Evolutionary conservation across 2,329 filamentous ascomycete genomes (phyloP), one percentile per base, ranked within the genome.

Genomic region (Monosporascus cannonballus): DNA sequence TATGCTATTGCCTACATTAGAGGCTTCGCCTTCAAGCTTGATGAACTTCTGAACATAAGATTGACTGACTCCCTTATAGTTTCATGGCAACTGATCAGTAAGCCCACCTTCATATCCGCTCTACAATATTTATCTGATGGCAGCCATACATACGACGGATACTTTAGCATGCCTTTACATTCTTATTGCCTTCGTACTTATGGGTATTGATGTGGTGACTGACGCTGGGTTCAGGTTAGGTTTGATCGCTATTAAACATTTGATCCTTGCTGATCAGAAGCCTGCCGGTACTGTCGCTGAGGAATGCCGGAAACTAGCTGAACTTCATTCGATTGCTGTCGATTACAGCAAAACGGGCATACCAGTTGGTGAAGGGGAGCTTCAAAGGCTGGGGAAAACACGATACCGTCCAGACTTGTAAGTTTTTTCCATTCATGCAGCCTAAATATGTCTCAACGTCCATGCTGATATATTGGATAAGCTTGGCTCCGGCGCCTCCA

Each of bases 341-440:
- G 87, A 90, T 65, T 90, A 87, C 60, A 88, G 86, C 3, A 90
- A 90, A 67, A 88, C 86, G 0, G 89, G 89, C 0, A 81, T 86
- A 25, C 67, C 77, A 0, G 82, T 84, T 6, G 69, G 78, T 6
- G 63, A 79, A 37, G 64, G 55, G 0, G 60, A 71, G 1, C 67
- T 84, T 17, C 77, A 75, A 1, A 68, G 57, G 18, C 52, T 68
- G 11, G 67, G 65, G 4, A 67, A 60, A 8, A 68, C 59, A 30
- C 56, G 36, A 39, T 73, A 62, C 39, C 72, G 79, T 0, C 80
- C 80, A 0, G 80, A 84, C 57, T 84, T 84, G 78, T 81, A 63
- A 71, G 77, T 71, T 49, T 30, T 30, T 5, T 14, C 11, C 11
- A 15, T 27, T 45, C 11, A 45, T 27, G 11, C 11, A 24, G 15